Base-by-base conservation (phyloP, 1,284 basidiomycete genomes). In the Ceratobasidium sp. region DNA sequence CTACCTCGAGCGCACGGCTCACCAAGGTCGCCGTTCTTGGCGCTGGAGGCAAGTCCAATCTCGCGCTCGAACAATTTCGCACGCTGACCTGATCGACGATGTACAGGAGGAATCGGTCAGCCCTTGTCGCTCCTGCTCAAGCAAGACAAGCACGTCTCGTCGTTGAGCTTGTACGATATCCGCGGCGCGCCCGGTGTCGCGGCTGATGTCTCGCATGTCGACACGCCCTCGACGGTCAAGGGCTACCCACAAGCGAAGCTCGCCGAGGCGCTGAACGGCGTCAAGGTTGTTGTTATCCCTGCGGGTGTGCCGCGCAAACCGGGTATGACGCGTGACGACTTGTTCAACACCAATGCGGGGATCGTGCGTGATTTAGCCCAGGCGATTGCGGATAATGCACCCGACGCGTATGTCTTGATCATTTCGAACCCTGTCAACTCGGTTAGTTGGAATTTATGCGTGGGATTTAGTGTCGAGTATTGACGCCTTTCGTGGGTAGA, bases 381-480 rank as follows among this genome's bases (percentile, higher is more conserved):
- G 77, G 92, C 94, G 41, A 89, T 96, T 77, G 94, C 90, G 80
- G 92, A 94, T 79, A 91, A 94, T 76, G 85, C 93, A 64, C 97
- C 97, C 77, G 90, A 94, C 76, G 97, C 97, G 31, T 90, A 94
- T 85, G 88, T 99, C 80, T 89, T 95, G 80, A 91, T 99, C 85
- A 99, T 99, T 85, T 98, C 96, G 79, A 98, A 98, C 88, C 94
- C 93, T 74, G 93, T 95, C 84, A 92, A 95, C 88, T 94, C 92
- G 68, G 64, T 81, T 79, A 56, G 81, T 81, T 24, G 5, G 59
- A 5, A 6, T 46, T n/a, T 63, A 64, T 68, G 49, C 66, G 53
- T 49, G 39, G 27, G 39, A 46, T 48, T 48, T 11, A 34, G 9
- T 24, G 34, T 98, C 96, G 81, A 96, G 96, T 79, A 93, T 98